Percentiles rank a stretch among this genome's conserved stretches.
These are phyloP conservation scores for Tetrapisispora nanseiensis DNA, from an alignment of 805 yeast genomes.

Conservation along the genomic window DNA sequence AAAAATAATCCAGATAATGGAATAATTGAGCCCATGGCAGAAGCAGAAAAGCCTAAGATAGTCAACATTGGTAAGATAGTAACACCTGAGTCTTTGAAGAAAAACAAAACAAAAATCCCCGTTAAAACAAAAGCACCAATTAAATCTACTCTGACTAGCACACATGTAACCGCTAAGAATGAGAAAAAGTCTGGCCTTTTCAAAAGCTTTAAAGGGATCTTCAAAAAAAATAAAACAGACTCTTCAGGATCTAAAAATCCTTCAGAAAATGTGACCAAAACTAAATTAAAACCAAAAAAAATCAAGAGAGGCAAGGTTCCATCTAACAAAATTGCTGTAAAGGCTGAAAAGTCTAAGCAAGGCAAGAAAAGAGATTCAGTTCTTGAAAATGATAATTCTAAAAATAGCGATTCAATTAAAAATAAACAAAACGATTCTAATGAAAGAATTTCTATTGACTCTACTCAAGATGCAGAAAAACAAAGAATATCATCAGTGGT, in stretches of 20 bases:
- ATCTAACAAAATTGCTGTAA: slow-evolving; percentile 2
- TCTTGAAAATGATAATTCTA: not conserved
- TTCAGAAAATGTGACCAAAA: slow-evolving; percentile 3
- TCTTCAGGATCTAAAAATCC: not conserved
- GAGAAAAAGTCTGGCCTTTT: slow-evolving; percentile 13
- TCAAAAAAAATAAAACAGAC: slow-evolving; percentile 7
- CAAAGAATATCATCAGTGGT: slow-evolving; percentile 22
- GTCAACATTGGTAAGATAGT: not conserved
- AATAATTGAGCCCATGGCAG: not conserved
- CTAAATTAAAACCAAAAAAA: not conserved
- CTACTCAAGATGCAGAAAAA: not conserved
- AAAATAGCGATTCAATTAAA: no score
- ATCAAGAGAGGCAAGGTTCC: not conserved
- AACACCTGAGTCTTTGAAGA: not conserved
- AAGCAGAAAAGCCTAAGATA: not conserved
- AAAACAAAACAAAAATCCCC: not conserved
- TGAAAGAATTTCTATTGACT: not conserved
- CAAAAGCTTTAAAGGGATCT: slow-evolving; percentile 11
- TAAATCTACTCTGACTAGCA: not conserved
- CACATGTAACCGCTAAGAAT: slow-evolving; percentile 1
- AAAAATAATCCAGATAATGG: not conserved
- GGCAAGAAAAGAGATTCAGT: not conserved
- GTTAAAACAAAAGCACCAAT: slow-evolving; percentile 1
- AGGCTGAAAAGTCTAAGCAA: not conserved
- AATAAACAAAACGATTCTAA: not conserved